These are phyloP conservation scores for Candida pseudoviswanathii DNA, from an alignment of 1,139 yeast genomes.

Conservation along the genomic window DNA sequence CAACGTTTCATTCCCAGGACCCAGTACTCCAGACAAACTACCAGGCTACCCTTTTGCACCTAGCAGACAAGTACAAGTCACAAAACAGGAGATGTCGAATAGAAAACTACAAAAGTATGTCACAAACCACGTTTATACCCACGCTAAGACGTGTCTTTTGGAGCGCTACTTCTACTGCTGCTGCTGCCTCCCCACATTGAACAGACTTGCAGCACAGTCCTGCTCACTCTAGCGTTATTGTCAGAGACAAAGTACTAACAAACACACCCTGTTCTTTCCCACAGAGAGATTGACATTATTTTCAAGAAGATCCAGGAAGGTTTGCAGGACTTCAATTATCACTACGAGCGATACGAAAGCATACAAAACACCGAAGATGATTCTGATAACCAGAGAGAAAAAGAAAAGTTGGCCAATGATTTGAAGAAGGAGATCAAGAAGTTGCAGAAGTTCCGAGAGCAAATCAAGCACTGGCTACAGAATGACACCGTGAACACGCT, in stretches of 20 bases:
- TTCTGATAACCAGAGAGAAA: conserved; percentile 83
- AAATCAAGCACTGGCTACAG: conserved; percentile 86
- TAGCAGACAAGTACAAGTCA: background rate
- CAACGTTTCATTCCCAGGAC: conserved; percentile 1
- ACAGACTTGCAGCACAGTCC: background rate
- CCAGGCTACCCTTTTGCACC: too few relatives aligned
- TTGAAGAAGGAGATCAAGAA: conserved; percentile 95
- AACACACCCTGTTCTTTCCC: background rate
- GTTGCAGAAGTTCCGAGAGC: conserved; percentile 91
- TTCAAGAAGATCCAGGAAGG: conserved; percentile 95
- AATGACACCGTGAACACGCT: conserved; percentile 49
- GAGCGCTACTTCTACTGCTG: too few relatives aligned
- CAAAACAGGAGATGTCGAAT: conserved; percentile 37
- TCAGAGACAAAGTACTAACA: conserved; percentile 19
- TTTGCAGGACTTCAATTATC: conserved; percentile 69
- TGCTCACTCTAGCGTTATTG: too few relatives aligned
- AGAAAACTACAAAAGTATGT: conserved; percentile 53
- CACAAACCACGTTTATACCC: background rate
- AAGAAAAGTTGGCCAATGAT: conserved; percentile 92
- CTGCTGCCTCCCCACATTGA: too few relatives aligned
- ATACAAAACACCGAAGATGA: conserved; percentile 49
- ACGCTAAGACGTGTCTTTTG: background rate
- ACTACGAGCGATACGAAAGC: conserved; percentile 47
- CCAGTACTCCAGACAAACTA: background rate
- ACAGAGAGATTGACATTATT: conserved; percentile 86